phyloP scores from a whole-genome alignment of 179 eudicot genomes.

The Heliamphora pulchella region DNA sequence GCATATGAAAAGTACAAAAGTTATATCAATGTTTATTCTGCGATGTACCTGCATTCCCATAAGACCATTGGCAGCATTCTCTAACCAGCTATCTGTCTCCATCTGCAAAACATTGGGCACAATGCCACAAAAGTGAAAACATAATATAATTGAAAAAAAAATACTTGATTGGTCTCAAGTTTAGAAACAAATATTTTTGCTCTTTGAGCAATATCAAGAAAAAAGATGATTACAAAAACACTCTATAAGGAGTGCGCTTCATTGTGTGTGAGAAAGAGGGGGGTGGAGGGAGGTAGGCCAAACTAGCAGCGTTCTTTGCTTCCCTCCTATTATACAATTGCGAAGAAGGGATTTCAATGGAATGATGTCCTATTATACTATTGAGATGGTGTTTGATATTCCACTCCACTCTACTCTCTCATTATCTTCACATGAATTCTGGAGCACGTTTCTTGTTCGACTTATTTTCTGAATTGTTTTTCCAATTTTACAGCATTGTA shows the following conservation, averaged over 20 bases:
- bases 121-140: neutral
- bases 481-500: no score
- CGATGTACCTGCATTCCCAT: conserved; percentile 82
- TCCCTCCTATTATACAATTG: neutral
- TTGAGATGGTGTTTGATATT: no score
- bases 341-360: neutral
- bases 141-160: neutral
- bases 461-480: no score
- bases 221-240: no score
- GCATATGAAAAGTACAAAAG: neutral
- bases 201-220: neutral
- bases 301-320: neutral
- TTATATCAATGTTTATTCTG: neutral
- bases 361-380: no score
- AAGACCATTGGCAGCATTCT: conserved; percentile 95
- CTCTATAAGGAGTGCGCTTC: no score
- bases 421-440: no score
- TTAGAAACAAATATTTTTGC: neutral
- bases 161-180: neutral
- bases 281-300: neutral
- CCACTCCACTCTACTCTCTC: no score
- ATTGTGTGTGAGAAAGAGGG: no score
- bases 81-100: conserved; percentile 98
- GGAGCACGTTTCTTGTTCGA: no score
- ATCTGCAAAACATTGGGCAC: conserved; percentile 36